Conservation (phyloP, 1,284 basidiomycete genomes). For the Cutaneotrichosporon sp. region DNA sequence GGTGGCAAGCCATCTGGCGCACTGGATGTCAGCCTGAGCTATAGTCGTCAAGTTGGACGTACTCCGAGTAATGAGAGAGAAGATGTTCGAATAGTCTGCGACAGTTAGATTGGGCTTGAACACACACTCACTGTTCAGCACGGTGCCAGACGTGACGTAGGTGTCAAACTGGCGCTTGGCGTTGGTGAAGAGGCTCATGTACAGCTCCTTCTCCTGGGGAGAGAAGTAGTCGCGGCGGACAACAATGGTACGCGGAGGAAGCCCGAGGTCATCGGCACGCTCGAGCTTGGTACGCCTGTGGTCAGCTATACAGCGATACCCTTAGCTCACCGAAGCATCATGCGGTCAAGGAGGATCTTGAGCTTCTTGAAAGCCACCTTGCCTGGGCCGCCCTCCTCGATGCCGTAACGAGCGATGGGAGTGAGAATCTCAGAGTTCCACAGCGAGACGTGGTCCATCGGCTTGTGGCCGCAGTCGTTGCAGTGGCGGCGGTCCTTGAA, state of each 20-base stretch:
- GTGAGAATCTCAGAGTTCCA: slow-evolving; percentile 67
- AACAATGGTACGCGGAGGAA: slow-evolving; percentile 91
- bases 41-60: not conserved
- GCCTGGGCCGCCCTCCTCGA: slow-evolving; percentile 67
- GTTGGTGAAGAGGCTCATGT: slow-evolving; percentile 86
- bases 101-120: not conserved
- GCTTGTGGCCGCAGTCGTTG: slow-evolving; percentile 87
- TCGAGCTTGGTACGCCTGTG: slow-evolving; percentile 66
- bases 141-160: slow-evolving; percentile 84
- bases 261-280: slow-evolving; percentile 92
- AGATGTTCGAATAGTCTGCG: slow-evolving; percentile 91
- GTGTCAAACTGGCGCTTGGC: slow-evolving; percentile 89
- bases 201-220: slow-evolving; percentile 94
- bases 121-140: slow-evolving; percentile 74
- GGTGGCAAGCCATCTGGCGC: slow-evolving; percentile 93
- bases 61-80: slow-evolving; percentile 59
- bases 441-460: slow-evolving; percentile 81
- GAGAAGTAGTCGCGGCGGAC: slow-evolving; percentile 92
- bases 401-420: slow-evolving; percentile 77
- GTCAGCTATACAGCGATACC: not conserved
- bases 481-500: slow-evolving; percentile 81
- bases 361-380: slow-evolving; percentile 83
- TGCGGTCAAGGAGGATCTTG: slow-evolving; percentile 80
- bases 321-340: slow-evolving; percentile 76
- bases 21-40: slow-evolving; percentile 49